Evolutionary conservation across 2,329 filamentous ascomycete species (phyloP), one percentile per base, ranked within the genome.

Genomic region (Penicillium paneum): DNA sequence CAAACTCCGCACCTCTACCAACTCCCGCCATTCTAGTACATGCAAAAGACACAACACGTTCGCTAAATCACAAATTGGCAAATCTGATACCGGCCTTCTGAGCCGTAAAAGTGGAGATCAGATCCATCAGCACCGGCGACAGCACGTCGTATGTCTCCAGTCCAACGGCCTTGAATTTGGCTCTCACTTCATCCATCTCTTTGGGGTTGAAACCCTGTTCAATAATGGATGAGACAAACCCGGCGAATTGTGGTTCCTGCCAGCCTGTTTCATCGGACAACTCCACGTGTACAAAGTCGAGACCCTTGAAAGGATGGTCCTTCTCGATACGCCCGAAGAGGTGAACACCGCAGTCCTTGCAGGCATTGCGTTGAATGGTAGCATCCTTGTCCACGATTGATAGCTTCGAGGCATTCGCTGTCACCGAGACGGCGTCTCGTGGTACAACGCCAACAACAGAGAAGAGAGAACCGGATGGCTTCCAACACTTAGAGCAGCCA

Each of bases 401-500:
- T 2, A 88, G 77, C 72, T 88, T 88, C 56, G 78, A 61, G 15
- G 46, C 76, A 72, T 86, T 82, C 63, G 83, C 79, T 0, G 82
- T 82, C 17, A 88, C 81, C 19, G 66, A 64, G 44, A 88, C 57
- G 48, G 82, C 76, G 48, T 81, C 79, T 8, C 71, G 68, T 6
- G 86, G 80, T 2, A 88, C 72, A 49, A 88, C 85, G 54, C 74
- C 85, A 44, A 89, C 78, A 61, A 88, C 65, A 56, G 82, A 82
- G 77, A 89, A 88, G 57, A 88, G 79, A 0, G 84, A 78, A 29
- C 83, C 83, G 2, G 71, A 54, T 5, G 86, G 86, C 71, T 88
- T 89, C 84, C 84, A 89, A 80, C 86, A 88, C 71, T 88, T 86
- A 51, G 84, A 87, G 74, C 86, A 88, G 58, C 85, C 85, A 72